Evolutionary conservation across 106 monocot species (phyloP), one percentile per base, ranked within the genome.

Genomic region (Dendrobium chrysotoxum): DNA sequence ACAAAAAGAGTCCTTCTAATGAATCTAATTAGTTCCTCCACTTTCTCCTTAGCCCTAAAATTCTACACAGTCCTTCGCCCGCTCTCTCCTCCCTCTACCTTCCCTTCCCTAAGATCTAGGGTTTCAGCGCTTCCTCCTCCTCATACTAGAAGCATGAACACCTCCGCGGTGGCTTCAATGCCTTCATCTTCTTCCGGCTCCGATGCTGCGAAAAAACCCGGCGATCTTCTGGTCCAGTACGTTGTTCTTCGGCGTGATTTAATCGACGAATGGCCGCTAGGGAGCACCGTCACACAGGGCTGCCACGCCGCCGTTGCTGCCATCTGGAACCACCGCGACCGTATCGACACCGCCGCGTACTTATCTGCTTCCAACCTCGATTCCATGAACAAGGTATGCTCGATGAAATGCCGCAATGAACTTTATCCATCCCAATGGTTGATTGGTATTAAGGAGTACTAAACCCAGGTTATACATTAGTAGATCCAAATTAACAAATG

Each of bases 271-370:
- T 99, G 98, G 98, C 95, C 95, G 55, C 85, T 95, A 18, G 98
- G 95, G 4, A 99, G 95, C 87, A 64, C 93, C 31, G 85, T 99
- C 28, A 85, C 92, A 1, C 92, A 99, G 84, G 95, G 92, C 7
- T 99, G 95, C 87, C 98, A 99, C 81, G 98, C 98, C 53, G 80
- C 98, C 67, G 91, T 99, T 2, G 92, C 95, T 41, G 98, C 95
- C 58, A 75, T 95, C 68, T 99, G 98, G 98, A 21, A 80, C 45
- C 81, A 91, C 87, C 77, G 83, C 18, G 84, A 91, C 57, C 89
- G 91, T 66, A 81, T 84, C 26, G 89, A 95, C 76, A 91, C 89
- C 54, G 78, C 82, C 50, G 79, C 74, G 21, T 95, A 95, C 87
- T 88, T 89, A 87, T 88, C 88, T n/a, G 73, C 53, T 3, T 16